Base-by-base conservation (phyloP, 2,329 filamentous ascomycete species). In the Cryphonectria naterciae region DNA sequence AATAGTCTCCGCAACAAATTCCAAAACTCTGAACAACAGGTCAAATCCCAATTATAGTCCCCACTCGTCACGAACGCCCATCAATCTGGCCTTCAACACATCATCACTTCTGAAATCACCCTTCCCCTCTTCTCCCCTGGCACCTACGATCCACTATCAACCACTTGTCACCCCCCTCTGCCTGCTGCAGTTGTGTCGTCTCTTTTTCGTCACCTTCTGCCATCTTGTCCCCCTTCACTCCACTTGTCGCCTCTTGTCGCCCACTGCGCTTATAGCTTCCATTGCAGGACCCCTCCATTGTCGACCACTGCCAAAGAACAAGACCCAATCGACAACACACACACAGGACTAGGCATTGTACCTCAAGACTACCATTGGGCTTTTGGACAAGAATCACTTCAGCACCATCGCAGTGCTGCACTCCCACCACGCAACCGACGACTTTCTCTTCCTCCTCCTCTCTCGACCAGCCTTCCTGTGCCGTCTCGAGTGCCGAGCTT, bases 11-110 rank as follows among this genome's bases (percentile, higher is more conserved):
- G 25, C 54, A 35, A 32, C 54, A 32, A 58, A 58, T 32, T n/a
- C 54, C 54, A 58, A 19, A 58, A 28, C 25, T 32, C 54, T 58
- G 25, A 35, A 32, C 22, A 32, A 58, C 13, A 58, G 52, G 54
- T 32, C 54, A 15, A 32, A 28, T 58, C 28, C 39, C 61, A 46
- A 46, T 19, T 64, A 64, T 64, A 64, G 61, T 39, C 61, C 41
- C 61, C 61, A 64, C 61, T 39, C 61, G 35, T 43, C 41, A 25
- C 46, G 19, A 39, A 17, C 61, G 37, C 61, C 61, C 37, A 64
- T 39, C 58, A 62, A 35, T 43, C n/a, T 28, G 37, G 37, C 61
- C 15, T 28, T 43, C 39, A 19, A n/a, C 46, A 49, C n/a, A 28
- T 25, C 61, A 43, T 63, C 37, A 63, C 61, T 46, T 64, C 39